These are phyloP conservation scores for Colletotrichum destructivum DNA, from an alignment of 2,329 filamentous ascomycete species.

Conservation along the genomic window DNA sequence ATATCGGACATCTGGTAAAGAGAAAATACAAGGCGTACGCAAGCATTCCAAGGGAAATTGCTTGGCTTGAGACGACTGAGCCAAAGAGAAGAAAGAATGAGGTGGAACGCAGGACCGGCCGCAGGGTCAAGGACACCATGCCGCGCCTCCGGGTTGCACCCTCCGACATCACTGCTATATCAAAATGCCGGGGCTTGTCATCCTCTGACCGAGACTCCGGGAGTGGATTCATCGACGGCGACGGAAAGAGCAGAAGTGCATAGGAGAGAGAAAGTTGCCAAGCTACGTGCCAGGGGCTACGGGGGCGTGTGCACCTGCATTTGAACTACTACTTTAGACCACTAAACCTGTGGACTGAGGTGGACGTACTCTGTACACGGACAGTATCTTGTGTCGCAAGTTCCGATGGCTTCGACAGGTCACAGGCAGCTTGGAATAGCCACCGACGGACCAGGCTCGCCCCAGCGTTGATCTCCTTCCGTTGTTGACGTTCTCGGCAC, in stretches of 20 bases:
- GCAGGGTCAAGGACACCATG: slow-evolving; percentile 20
- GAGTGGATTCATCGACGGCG: background rate
- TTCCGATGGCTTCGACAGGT: background rate
- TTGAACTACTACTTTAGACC: background rate
- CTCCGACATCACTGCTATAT: slow-evolving; percentile 3
- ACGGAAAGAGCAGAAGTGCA: background rate
- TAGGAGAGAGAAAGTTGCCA: background rate
- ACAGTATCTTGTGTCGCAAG: background rate
- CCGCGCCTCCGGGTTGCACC: slow-evolving; percentile 22
- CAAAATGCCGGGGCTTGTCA: slow-evolving; percentile 11
- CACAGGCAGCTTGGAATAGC: background rate
- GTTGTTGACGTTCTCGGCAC: background rate
- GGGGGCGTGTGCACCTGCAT: background rate
- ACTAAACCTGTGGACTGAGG: background rate
- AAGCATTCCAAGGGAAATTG: slow-evolving; percentile 31
- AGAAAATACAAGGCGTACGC: slow-evolving; percentile 25
- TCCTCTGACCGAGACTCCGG: background rate
- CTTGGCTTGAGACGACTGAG: slow-evolving; percentile 32
- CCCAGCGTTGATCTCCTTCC: background rate
- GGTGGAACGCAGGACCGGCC: slow-evolving; percentile 34
- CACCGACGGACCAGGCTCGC: background rate
- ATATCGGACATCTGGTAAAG: slow-evolving; percentile 18
- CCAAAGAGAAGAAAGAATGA: slow-evolving; percentile 17
- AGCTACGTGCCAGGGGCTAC: background rate
- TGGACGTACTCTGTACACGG: background rate